Base-by-base conservation (phyloP, 2,329 filamentous ascomycete genomes). In the Trichoderma guizhouense region DNA sequence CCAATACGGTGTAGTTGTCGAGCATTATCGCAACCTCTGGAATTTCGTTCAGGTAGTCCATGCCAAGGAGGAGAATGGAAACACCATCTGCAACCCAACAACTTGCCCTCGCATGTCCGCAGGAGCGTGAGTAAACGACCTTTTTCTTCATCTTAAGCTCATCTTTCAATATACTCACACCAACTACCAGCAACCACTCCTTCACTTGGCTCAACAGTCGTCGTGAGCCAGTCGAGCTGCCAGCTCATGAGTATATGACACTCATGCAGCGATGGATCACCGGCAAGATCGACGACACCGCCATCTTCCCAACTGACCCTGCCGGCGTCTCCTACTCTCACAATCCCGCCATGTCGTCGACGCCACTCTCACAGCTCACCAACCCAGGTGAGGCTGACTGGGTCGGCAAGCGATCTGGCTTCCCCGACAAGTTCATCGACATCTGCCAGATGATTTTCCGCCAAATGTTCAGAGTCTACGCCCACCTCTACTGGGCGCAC, bases 401-500 rank as follows among this genome's bases (percentile, higher is more conserved):
- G 93, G 87, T 97, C 71, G 96, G 96, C 78, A 97, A 97, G 84
- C 89, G 93, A 61, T 96, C 93, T 73, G 95, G 95, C 5, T 99
- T 99, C 82, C 96, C 96, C 3, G 90, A 92, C 74, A 93, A 93
- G 75, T 98, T 98, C 81, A 87, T 95, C 77, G 90, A 92, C 73
- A 94, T 97, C 76, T 96, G 95, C 85, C 94, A 97, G 85, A 92
- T 92, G 75, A 96, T 98, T 78, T 95, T 98, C 85, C 92, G 95
- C 77, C 96, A 98, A 83, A 98, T 99, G 92, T 98, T 99, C 87
- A 93, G 96, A 72, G 95, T 98, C 76, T 99, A 99, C 79, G 92
- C 96, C 62, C 96, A 99, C 82, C 90, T 99, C 73, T 99, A 99
- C 86, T 98, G 97, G 88, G 93, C 95, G 71, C 96, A 99, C 82